phyloP scores from a whole-genome alignment of 768 basidiomycete genomes.

The Lentinula edodes region DNA sequence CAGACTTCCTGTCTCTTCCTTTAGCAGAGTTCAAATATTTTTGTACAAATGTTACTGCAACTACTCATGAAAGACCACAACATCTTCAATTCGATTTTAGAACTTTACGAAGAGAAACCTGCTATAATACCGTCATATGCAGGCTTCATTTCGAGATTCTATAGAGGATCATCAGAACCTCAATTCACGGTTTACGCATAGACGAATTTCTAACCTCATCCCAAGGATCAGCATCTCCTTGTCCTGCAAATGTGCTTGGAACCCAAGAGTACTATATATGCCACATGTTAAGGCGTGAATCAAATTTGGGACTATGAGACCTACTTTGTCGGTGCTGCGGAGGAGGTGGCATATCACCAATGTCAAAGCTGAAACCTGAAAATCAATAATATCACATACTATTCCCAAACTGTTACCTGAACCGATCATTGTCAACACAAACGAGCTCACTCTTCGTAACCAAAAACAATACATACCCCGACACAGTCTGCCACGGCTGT shows the following conservation, averaged over 20 bases:
- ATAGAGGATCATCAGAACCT: conserved; percentile 9
- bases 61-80: not conserved
- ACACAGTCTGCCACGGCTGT: conserved; percentile 18
- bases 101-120: conserved; percentile 19
- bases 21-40: too few species aligned
- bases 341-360: not conserved
- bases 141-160: conserved; percentile 38
- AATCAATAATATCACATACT: not conserved
- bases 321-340: conserved; percentile 8
- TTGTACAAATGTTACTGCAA: too few species aligned
- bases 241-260: conserved; percentile 30
- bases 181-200: not conserved
- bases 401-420: conserved; percentile 9
- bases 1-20: too few species aligned
- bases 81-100: too few species aligned
- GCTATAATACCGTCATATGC: conserved; percentile 42
- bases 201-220: conserved; percentile 22
- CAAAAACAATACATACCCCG: conserved; percentile 13
- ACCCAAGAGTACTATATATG: conserved; percentile 31
- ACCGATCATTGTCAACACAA: not conserved
- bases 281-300: not conserved
- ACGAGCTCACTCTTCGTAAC: too few species aligned
- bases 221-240: conserved; percentile 35
- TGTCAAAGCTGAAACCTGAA: not conserved
- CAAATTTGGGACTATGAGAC: not conserved